Evolutionary conservation across 345 rosid species (phyloP), one percentile per base, ranked within the genome.

Genomic region (Hibiscus mutabilis): DNA sequence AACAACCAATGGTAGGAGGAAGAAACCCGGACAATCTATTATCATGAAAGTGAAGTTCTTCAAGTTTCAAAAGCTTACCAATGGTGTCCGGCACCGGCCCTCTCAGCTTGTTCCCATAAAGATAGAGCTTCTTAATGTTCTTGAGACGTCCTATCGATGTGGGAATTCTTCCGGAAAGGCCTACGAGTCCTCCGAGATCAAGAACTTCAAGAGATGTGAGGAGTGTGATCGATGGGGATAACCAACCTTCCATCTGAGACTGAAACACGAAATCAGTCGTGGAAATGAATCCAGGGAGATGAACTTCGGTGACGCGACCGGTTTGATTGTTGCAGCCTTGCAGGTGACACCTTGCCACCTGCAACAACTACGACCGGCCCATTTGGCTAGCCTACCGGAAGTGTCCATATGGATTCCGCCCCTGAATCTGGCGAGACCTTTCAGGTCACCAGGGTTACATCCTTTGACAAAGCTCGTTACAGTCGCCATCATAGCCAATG

Each of bases 301-400:
- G 77, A 69, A 87, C 66, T 79, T 74, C 84, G 0, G 82, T 75
- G 33, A 87, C 88, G 8, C 91, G 78, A 4, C 84, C 83, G 0
- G 86, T 80, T 2, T 16, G 51, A 21, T 82, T 78, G 59, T 78
- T 47, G 65, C n/a, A n/a, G n/a, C n/a, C n/a, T n/a, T n/a, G n/a
- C 91, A 87, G 22, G 61, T 53, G 71, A 85, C 65, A 37, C 89
- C 91, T 74, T 80, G 83, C 89, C 91, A 87, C 15, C 35, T 52
- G 75, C 89, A 85, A 67, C 87, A 87, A 33, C 75, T 44, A 2
- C 0, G 18, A 31, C 85, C 88, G 42, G 49, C 72, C 89, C 87
- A 85, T 22, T 79, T 85, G 0, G 63, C 79, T 10, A 84, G 66
- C 57, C 91, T 73, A 75, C 76, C 69, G 6, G 89, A 87, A 31